A percentile compares a stretch with the other conserved stretches of the same genome.
Evolutionary conservation across 306 rosid species (phyloP).

Genomic region (Crotalaria pallida): DNA sequence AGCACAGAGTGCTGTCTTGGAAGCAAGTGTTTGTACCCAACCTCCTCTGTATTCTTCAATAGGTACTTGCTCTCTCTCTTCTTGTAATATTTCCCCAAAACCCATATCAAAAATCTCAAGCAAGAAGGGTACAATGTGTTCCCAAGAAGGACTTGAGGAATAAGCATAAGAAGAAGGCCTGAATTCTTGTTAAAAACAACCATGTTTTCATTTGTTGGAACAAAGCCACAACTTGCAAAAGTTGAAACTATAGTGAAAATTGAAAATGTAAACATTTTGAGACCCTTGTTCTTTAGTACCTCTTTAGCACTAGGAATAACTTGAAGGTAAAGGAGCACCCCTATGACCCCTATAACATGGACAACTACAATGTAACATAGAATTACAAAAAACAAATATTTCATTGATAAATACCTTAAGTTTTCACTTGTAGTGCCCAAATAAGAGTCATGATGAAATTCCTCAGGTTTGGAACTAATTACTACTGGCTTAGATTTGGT

Average conservation of each 20-base stretch:
- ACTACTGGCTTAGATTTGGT: neutral
- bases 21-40: conserved; percentile 43
- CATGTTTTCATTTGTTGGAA: conserved; percentile 84
- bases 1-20: conserved; percentile 21
- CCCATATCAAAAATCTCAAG: conserved; percentile 33
- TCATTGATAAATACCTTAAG: conserved; percentile 21
- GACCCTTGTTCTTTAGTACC: conserved; percentile 24
- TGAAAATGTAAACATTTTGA: conserved; percentile 35
- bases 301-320: conserved; percentile 31
- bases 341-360: conserved; percentile 28
- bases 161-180: conserved; percentile 42
- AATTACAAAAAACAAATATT: conserved; percentile 34
- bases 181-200: conserved; percentile 40
- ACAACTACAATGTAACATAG: conserved; percentile 30
- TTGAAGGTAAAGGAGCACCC: conserved; percentile 29
- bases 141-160: conserved; percentile 48
- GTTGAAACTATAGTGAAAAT: conserved; percentile 51
- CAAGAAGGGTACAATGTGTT: conserved; percentile 57
- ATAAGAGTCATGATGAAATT: neutral
- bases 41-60: conserved; percentile 17
- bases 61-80: conserved; percentile 29
- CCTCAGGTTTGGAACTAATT: neutral
- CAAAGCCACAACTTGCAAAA: conserved; percentile 56
- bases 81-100: conserved; percentile 31
- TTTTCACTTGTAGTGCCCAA: neutral